Base-by-base conservation (phyloP, 192 early-diverging fungal species). In the Glomus cerebriforme region DNA sequence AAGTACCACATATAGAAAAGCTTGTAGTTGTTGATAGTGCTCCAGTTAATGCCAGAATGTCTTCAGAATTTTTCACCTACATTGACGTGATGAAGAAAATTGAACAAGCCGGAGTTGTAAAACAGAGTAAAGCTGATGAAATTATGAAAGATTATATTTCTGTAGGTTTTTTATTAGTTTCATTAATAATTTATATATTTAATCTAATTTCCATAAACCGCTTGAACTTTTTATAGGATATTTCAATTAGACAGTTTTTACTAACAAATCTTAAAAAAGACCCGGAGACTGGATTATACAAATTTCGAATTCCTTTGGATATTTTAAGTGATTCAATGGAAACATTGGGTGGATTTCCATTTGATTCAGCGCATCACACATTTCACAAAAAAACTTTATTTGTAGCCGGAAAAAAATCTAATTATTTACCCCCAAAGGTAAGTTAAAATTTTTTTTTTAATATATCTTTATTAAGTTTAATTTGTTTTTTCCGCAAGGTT, bases 251-350 rank as follows among this genome's bases (percentile, higher is more conserved):
- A 1, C 92, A 93, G 77, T 99, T 99, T 81, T 80, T 99, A 80
- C 85, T 97, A 35, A 99, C 97, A 10, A 99, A 99, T 82, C 88
- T 98, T 80, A 95, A 94, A 75, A 85, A 87, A 75, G 67, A 84
- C 58, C 72, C 78, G 1, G 71, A 84, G 1, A 77, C 62, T 0
- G 83, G 81, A 22, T 66, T 78, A 7, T 92, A 93, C 71, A 81
- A 81, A 34, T 95, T 92, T 62, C 87, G 96, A 24, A 84, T 97
- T 29, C 96, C 96, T 13, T 81, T 97, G 29, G 82, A 88, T n/a
- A 87, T 90, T 1, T 73, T 99, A 6, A 87, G 86, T 10, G 66
- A 87, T 45, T 88, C 90, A 5, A 79, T 94, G 10, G 74, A 66
- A 7, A 80, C 81, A 2, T 79, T 94, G 17, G 88, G 89, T 35